Percentiles rank a stretch among this genome's conserved stretches.
phyloP scores from a whole-genome alignment of 805 yeast genomes.

The Nakazawaea siamensis region DNA sequence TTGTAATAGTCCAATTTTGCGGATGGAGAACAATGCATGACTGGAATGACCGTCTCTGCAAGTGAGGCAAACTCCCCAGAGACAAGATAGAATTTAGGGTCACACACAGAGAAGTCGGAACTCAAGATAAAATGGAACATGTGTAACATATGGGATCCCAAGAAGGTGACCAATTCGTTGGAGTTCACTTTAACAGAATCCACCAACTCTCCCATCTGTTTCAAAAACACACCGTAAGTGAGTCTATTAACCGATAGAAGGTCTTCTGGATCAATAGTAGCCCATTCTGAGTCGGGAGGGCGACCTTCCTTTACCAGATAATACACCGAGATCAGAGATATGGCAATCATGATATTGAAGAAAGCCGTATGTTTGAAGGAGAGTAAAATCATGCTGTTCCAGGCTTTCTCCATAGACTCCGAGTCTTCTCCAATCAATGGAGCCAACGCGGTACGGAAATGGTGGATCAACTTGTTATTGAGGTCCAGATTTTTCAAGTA shows the following conservation, averaged over 20 bases:
- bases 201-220: neutral
- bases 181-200: neutral
- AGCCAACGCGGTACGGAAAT: neutral
- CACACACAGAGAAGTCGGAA: conserved; percentile 5
- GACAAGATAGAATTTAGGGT: too few species aligned
- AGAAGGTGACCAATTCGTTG: too few species aligned
- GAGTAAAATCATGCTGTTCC: neutral
- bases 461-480: conserved; percentile 5
- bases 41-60: too few species aligned
- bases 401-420: conserved; percentile 2
- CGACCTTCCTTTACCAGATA: too few species aligned
- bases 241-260: conserved; percentile 3
- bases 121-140: conserved; percentile 1
- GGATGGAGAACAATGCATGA: too few species aligned
- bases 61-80: too few species aligned
- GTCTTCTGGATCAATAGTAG: conserved; percentile 1
- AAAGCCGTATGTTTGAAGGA: conserved; percentile 4
- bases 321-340: conserved; percentile 2
- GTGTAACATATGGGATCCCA: conserved; percentile 4
- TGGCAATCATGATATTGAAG: conserved; percentile 2
- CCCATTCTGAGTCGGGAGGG: too few species aligned
- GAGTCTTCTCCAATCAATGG: too few species aligned
- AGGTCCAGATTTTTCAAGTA: conserved; percentile 4
- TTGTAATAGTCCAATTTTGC: conserved; percentile 1
- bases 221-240: conserved; percentile 1